phyloP scores from a whole-genome alignment of 805 yeast species.

The Ogataea ganodermae region DNA sequence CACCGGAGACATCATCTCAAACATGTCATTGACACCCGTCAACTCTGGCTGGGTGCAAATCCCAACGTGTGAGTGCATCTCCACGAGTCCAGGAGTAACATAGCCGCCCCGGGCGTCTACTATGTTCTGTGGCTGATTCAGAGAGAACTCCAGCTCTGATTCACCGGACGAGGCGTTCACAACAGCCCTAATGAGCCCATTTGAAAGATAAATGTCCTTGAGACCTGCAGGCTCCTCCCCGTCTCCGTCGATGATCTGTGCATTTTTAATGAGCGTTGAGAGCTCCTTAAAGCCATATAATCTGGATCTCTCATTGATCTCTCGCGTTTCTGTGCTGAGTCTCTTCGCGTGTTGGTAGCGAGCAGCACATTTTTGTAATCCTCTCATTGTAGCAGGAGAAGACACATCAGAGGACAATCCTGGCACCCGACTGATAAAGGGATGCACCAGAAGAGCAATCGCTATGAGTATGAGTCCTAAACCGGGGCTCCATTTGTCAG shows the following conservation, averaged over 20 bases:
- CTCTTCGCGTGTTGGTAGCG: not conserved
- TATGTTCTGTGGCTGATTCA: not conserved
- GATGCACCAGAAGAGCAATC: too few relatives aligned
- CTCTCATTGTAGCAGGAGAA: not conserved
- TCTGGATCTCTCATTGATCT: not conserved
- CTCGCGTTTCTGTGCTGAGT: not conserved
- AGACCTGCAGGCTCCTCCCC: not conserved
- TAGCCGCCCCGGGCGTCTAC: not conserved
- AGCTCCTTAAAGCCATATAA: not conserved
- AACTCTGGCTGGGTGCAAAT: not conserved
- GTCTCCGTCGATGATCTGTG: not conserved
- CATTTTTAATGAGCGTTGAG: not conserved
- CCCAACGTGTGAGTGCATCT: not conserved
- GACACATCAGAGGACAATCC: too few relatives aligned
- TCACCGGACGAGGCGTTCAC: not conserved
- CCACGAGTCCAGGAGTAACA: not conserved
- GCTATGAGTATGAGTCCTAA: too few relatives aligned
- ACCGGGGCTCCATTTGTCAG: too few relatives aligned
- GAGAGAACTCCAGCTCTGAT: not conserved
- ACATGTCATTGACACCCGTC: not conserved
- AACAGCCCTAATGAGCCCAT: not conserved
- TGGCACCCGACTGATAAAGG: too few relatives aligned
- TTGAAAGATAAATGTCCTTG: not conserved
- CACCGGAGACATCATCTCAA: slow-evolving; percentile 1
- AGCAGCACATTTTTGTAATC: not conserved